Conservation (phyloP, 768 basidiomycete species). For the Tylopilus rubrobrunneus region DNA sequence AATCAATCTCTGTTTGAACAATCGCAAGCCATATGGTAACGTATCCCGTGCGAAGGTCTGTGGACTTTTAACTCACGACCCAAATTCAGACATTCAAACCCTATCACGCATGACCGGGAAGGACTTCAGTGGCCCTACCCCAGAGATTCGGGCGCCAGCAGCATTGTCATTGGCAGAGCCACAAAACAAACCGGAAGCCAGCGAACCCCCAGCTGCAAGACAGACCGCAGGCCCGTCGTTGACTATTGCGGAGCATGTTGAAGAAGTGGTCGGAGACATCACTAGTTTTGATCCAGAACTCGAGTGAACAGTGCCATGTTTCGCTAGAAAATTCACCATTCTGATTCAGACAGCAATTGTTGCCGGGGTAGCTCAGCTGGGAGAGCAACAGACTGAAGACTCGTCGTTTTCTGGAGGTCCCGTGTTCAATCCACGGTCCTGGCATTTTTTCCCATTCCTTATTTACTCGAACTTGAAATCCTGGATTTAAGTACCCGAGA, state of each 20-base stretch:
- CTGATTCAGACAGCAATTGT: neutral
- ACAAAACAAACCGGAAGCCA: neutral
- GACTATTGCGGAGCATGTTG: constrained; percentile 29
- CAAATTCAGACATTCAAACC: constrained; percentile 58
- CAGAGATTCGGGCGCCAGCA: constrained; percentile 53
- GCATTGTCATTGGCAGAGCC: constrained; percentile 33
- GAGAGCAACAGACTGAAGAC: constrained; percentile 70
- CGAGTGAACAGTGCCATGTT: constrained; percentile 7
- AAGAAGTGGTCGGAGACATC: constrained; percentile 31
- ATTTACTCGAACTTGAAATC: too few relatives aligned
- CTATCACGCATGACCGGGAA: constrained; percentile 80
- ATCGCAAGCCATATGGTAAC: constrained; percentile 71
- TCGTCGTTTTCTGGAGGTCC: constrained; percentile 35
- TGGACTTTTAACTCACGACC: neutral
- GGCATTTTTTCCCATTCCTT: constrained; percentile 29
- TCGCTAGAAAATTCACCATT: neutral
- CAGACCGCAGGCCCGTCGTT: constrained; percentile 31
- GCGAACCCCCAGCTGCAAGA: neutral
- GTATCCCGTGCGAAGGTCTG: constrained; percentile 19
- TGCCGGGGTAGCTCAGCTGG: constrained; percentile 70
- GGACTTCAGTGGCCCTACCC: constrained; percentile 79
- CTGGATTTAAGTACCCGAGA: too few relatives aligned
- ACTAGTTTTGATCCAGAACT: constrained; percentile 20
- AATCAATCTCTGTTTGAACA: constrained; percentile 72
- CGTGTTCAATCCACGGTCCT: constrained; percentile 55